A percentile compares a stretch with the other conserved stretches of the same genome.
These are phyloP conservation scores for Lagerstroemia speciosa DNA, from an alignment of 345 rosid genomes.

Conservation along the genomic window DNA sequence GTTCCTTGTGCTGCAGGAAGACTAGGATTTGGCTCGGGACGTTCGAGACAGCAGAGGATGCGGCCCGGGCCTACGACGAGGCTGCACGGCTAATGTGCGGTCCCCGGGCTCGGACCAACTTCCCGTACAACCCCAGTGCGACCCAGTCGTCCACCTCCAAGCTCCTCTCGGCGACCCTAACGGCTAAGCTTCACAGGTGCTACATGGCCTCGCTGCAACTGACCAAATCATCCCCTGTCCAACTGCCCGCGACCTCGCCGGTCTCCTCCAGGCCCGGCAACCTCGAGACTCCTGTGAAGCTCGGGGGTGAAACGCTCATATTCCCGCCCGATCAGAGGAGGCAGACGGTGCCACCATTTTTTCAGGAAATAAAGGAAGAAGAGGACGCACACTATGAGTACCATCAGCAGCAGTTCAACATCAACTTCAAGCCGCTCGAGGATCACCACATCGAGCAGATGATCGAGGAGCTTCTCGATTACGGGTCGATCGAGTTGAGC, in stretches of 20 bases:
- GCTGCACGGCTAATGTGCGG: conserved; percentile 99
- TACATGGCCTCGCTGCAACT: conserved; percentile 90
- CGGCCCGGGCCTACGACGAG: conserved; percentile 91
- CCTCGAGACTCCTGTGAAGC: neutral
- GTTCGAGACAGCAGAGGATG: conserved; percentile 94
- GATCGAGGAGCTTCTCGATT: conserved; percentile 83
- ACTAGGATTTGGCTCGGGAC: conserved; percentile 98
- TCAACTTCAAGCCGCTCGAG: conserved; percentile 46
- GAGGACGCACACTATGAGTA: neutral
- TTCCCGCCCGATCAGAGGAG: neutral
- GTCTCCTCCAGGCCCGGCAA: neutral
- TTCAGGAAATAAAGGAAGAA: conserved; percentile 5
- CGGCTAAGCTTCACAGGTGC: conserved; percentile 84
- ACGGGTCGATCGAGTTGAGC: conserved; percentile 75
- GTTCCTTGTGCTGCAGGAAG: conserved; percentile 50
- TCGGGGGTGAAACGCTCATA: neutral
- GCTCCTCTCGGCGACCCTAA: conserved; percentile 82
- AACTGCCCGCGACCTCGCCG: too few species aligned
- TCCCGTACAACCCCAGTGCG: conserved; percentile 63
- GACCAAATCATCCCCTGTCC: conserved; percentile 44
- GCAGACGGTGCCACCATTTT: neutral
- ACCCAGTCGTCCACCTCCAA: conserved; percentile 48
- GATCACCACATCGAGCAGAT: conserved; percentile 92
- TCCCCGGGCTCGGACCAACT: conserved; percentile 85
- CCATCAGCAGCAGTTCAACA: neutral